These are phyloP conservation scores for Syzygium aromaticum DNA, from an alignment of 345 rosid species.

Conservation along the genomic window DNA sequence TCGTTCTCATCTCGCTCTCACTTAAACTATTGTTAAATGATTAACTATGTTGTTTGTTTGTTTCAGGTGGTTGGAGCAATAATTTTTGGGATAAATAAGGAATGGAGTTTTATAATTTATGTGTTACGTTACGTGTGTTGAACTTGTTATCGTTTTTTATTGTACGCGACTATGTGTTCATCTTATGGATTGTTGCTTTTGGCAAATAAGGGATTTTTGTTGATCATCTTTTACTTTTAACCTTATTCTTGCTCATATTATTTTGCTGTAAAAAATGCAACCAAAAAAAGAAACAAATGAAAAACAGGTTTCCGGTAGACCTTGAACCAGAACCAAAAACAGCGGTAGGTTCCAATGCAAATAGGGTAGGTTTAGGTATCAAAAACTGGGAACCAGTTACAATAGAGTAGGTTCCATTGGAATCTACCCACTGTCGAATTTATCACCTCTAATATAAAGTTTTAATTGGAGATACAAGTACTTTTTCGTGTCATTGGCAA, in stretches of 20 bases:
- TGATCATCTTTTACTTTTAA: accelerated
- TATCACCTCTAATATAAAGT: not conserved
- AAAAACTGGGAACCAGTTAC: not conserved
- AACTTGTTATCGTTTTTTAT: not conserved
- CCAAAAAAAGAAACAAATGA: too few relatives aligned
- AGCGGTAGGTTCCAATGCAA: too few relatives aligned
- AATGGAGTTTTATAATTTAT: too few relatives aligned
- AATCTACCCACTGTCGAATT: too few relatives aligned
- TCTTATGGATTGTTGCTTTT: not conserved
- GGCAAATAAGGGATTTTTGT: accelerated
- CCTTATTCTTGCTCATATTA: not conserved
- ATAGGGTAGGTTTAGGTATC: too few relatives aligned
- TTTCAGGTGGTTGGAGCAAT: too few relatives aligned
- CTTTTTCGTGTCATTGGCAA: not conserved
- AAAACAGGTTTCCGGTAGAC: too few relatives aligned
- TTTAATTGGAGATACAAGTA: not conserved
- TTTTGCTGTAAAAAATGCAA: too few relatives aligned
- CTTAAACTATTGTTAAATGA: too few relatives aligned
- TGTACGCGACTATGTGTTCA: not conserved
- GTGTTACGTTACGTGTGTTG: not conserved
- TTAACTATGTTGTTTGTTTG: too few relatives aligned
- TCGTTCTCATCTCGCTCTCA: too few relatives aligned
- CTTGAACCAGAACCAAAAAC: accelerated
- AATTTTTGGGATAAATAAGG: too few relatives aligned
- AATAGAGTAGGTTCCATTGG: not conserved